Conservation (phyloP, 495 filamentous ascomycete genomes). For the Mytilinidion resinicola region DNA sequence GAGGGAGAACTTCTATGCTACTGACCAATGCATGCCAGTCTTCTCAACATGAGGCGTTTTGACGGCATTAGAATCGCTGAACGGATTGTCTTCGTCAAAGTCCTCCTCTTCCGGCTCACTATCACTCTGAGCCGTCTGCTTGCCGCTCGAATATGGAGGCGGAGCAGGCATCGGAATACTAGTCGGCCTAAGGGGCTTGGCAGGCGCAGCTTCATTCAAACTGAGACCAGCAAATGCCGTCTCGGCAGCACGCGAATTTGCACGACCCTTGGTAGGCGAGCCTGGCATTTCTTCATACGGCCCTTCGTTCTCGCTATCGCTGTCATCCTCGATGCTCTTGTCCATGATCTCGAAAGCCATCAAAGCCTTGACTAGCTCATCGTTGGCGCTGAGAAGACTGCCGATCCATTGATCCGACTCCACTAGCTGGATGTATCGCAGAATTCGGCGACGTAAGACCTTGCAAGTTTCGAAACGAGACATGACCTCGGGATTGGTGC, state of each 20-base stretch:
- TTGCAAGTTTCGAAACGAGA: slow-evolving; percentile 83
- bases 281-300: neutral
- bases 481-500: slow-evolving; percentile 70
- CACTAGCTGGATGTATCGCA: slow-evolving; percentile 64
- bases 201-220: slow-evolving; percentile 29
- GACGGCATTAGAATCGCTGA: slow-evolving; percentile 71
- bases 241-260: slow-evolving; percentile 9
- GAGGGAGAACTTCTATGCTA: neutral
- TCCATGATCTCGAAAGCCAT: slow-evolving; percentile 94
- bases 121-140: slow-evolving; percentile 46
- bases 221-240: slow-evolving; percentile 31
- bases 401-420: slow-evolving; percentile 45
- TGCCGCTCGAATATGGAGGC: slow-evolving; percentile 32
- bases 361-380: slow-evolving; percentile 71
- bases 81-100: slow-evolving; percentile 57
- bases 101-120: slow-evolving; percentile 30
- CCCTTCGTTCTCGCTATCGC: slow-evolving; percentile 71
- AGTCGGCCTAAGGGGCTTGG: slow-evolving; percentile 34
- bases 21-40: slow-evolving; percentile 49
- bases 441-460: slow-evolving; percentile 68
- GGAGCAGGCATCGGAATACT: slow-evolving; percentile 32
- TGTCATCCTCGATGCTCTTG: slow-evolving; percentile 92
- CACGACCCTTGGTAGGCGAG: neutral
- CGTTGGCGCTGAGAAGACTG: slow-evolving; percentile 42
- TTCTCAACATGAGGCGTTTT: slow-evolving; percentile 52